These are phyloP conservation scores for Irpex rosettiformis DNA, from an alignment of 1,284 basidiomycete species.

Conservation along the genomic window DNA sequence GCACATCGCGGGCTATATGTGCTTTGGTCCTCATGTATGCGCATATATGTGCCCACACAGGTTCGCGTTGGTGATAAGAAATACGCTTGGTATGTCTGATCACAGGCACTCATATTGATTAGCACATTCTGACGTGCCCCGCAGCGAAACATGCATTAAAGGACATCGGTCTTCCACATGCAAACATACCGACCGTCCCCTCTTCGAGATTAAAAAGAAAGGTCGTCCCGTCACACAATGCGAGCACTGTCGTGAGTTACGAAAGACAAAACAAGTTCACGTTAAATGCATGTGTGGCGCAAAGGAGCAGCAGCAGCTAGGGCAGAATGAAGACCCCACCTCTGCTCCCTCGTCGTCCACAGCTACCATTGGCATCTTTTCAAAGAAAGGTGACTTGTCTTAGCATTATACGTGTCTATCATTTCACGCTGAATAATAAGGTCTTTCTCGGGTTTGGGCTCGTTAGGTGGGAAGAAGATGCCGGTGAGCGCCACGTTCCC, in stretches of 20 bases:
- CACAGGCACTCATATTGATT: constrained; percentile 1
- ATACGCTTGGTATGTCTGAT: constrained; percentile 63
- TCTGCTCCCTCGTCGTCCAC: not conserved
- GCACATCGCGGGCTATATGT: not conserved
- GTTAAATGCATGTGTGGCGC: constrained; percentile 56
- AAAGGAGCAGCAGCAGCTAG: constrained; percentile 1
- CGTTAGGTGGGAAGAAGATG: constrained; percentile 48
- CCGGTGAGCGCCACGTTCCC: constrained; percentile 69
- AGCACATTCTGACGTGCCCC: constrained; percentile 1
- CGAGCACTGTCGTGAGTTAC: constrained; percentile 65
- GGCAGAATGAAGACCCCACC: not conserved
- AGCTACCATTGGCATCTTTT: not conserved
- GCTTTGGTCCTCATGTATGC: not conserved
- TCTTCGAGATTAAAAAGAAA: constrained; percentile 78
- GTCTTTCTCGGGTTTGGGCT: constrained; percentile 27
- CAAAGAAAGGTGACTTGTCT: constrained; percentile 50
- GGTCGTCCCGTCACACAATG: constrained; percentile 75
- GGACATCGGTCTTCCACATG: constrained; percentile 74
- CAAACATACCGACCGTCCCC: constrained; percentile 68
- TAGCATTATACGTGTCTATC: constrained; percentile 5
- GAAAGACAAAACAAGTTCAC: constrained; percentile 70
- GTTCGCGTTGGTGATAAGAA: constrained; percentile 79
- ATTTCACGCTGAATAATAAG: constrained; percentile 42
- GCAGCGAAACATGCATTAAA: constrained; percentile 75
- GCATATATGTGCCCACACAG: constrained; percentile 33